Conservation (phyloP, 306 rosid species). For the Psophocarpus tetragonolobus region DNA sequence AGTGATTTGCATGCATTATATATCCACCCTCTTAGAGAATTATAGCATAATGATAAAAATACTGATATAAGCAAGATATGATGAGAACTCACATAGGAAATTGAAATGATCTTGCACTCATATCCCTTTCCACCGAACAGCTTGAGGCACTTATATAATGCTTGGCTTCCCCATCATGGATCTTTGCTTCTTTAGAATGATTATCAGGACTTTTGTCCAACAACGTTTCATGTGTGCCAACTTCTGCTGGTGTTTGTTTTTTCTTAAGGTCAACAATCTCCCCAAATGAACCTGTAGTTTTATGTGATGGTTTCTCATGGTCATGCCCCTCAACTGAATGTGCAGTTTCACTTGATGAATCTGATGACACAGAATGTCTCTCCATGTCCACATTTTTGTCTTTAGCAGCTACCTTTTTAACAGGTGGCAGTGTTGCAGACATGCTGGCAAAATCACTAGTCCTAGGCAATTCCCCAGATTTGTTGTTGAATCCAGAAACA, state of each 20-base stretch:
- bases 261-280: constrained; percentile 9
- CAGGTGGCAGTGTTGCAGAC: constrained; percentile 15
- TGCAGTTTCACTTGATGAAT: not conserved
- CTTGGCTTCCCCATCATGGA: constrained; percentile 4
- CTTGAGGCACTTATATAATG: not conserved
- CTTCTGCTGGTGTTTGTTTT: not conserved
- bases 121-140: constrained; percentile 37
- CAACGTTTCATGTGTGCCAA: not conserved
- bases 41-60: not conserved
- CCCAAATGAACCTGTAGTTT: not conserved
- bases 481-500: not conserved
- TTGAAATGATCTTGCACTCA: constrained; percentile 56
- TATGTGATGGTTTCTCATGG: not conserved
- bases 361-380: constrained; percentile 17
- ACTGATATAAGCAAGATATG: constrained; percentile 1
- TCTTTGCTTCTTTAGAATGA: not conserved
- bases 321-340: not conserved
- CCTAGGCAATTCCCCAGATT: constrained; percentile 48
- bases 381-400: constrained; percentile 1
- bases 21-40: not conserved
- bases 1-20: not conserved
- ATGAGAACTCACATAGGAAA: constrained; percentile 59
- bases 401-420: constrained; percentile 12
- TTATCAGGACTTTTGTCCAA: constrained; percentile 3
- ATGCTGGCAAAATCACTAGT: constrained; percentile 23